Evolutionary conservation across 1,139 yeast species (phyloP).

Genomic region (Scheffersomyces parashehatae): DNA sequence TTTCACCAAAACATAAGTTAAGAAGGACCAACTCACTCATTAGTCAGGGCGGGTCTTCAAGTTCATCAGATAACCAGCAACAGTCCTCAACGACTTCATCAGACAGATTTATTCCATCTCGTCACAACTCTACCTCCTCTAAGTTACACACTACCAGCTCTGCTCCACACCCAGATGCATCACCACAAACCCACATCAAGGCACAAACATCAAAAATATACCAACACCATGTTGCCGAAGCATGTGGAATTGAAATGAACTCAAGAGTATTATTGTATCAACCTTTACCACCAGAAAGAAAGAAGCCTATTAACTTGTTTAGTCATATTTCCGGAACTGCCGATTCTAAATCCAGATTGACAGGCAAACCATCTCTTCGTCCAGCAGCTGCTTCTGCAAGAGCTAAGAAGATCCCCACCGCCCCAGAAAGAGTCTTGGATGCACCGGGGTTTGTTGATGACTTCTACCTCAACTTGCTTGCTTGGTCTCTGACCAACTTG

Average conservation of each 20-base stretch:
- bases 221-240: slow-evolving; percentile 87
- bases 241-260: slow-evolving; percentile 86
- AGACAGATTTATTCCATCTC: slow-evolving; percentile 49
- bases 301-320: slow-evolving; percentile 54
- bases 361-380: slow-evolving; percentile 22
- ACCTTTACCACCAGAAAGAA: slow-evolving; percentile 80
- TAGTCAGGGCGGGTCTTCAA: slow-evolving; percentile 24
- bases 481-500: slow-evolving; percentile 85
- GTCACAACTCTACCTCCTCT: slow-evolving; percentile 42
- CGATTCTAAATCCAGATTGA: slow-evolving; percentile 10
- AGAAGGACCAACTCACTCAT: slow-evolving; percentile 40
- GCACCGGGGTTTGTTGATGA: slow-evolving; percentile 96
- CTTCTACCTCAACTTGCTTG: slow-evolving; percentile 80
- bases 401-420: slow-evolving; percentile 74
- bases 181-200: slow-evolving; percentile 57
- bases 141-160: slow-evolving; percentile 33
- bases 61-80: slow-evolving; percentile 21
- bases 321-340: slow-evolving; percentile 16
- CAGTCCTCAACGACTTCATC: slow-evolving; percentile 25
- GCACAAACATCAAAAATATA: slow-evolving; percentile 73
- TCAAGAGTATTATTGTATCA: slow-evolving; percentile 85
- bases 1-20: slow-evolving; percentile 24
- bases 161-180: slow-evolving; percentile 47
- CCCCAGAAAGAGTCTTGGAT: slow-evolving; percentile 91
- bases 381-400: slow-evolving; percentile 56